Evolutionary conservation across 176 grass and related monocot species (phyloP).

Genomic region (Paspalum vaginatum): DNA sequence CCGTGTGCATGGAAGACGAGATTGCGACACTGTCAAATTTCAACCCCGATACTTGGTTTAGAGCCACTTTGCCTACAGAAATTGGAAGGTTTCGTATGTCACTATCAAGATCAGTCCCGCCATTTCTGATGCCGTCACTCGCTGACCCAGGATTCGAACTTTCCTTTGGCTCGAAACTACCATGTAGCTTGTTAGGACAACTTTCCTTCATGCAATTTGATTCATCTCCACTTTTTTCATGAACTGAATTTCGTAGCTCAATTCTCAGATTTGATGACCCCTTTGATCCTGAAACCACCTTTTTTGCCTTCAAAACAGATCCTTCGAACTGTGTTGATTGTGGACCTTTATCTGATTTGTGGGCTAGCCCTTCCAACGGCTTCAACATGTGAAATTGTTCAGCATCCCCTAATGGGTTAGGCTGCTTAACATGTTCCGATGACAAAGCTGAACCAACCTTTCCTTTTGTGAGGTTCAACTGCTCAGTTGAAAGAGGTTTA

Average conservation of each 20-base stretch:
- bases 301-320: too few relatives aligned
- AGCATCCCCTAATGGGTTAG: neutral
- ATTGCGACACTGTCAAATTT: neutral
- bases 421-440: neutral
- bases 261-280: too few relatives aligned
- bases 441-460: neutral
- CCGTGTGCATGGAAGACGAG: neutral
- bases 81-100: neutral
- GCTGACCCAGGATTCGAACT: neutral
- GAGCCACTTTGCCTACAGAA: neutral
- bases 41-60: neutral
- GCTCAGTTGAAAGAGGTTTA: neutral
- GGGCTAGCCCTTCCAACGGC: neutral
- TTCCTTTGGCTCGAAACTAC: neutral
- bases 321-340: neutral
- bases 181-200: neutral
- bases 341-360: neutral
- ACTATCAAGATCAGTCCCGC: neutral
- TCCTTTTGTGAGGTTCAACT: neutral
- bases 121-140: neutral
- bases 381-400: neutral
- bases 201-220: neutral
- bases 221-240: neutral
- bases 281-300: too few relatives aligned
- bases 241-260: neutral